Conservation (phyloP, 768 basidiomycete species). For the Candolleomyces eurysporus region DNA sequence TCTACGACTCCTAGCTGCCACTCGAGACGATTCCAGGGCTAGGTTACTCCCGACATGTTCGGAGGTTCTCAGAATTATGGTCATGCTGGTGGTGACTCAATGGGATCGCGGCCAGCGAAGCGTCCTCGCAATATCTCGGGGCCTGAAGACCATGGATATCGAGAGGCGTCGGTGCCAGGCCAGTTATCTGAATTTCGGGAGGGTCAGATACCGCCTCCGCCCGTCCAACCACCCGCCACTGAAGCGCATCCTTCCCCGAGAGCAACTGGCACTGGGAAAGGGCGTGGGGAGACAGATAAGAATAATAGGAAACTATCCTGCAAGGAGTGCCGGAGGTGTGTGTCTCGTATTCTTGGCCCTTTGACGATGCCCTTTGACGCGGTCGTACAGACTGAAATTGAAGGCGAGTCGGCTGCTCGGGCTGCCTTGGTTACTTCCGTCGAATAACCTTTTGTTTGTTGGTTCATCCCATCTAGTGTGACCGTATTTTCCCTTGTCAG, state of each 20-base stretch:
- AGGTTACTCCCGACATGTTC: conserved; percentile 21
- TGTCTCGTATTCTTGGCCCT: conserved; percentile 6
- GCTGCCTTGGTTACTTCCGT: neutral
- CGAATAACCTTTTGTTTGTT: neutral
- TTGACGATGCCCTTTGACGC: neutral
- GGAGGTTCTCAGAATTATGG: conserved; percentile 15
- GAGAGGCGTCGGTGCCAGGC: neutral
- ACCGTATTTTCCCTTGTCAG: conserved; percentile 65
- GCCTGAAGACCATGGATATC: conserved; percentile 10
- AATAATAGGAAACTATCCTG: conserved; percentile 45
- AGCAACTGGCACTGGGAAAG: neutral
- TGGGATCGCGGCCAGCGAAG: conserved; percentile 26
- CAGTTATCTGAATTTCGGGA: neutral
- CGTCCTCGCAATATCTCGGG: conserved; percentile 28
- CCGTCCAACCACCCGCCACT: neutral
- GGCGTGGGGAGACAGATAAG: conserved; percentile 6
- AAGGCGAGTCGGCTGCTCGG: conserved; percentile 31
- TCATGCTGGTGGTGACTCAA: conserved; percentile 11
- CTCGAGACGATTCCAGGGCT: neutral
- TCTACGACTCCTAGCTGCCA: neutral
- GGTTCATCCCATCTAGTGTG: conserved; percentile 40
- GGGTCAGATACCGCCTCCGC: conserved; percentile 1
- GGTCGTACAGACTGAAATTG: conserved; percentile 40
- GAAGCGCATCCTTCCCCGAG: neutral
- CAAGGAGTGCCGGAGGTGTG: conserved; percentile 50